These are phyloP conservation scores for Thielaviopsis cerberus DNA, from an alignment of 2,329 filamentous ascomycete genomes.

Conservation along the genomic window DNA sequence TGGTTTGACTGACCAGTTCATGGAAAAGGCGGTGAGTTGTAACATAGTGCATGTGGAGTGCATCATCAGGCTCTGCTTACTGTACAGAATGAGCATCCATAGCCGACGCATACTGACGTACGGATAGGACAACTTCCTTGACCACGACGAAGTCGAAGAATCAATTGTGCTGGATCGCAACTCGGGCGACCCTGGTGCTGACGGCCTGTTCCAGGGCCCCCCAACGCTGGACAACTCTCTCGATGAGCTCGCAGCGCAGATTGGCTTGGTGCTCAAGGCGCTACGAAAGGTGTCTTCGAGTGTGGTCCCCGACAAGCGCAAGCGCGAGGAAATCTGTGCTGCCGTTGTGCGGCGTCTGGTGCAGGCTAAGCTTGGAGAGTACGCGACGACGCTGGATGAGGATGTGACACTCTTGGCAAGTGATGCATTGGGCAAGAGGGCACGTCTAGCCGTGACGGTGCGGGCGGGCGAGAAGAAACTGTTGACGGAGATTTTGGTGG, in stretches of 20 bases:
- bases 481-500: conserved; percentile 32
- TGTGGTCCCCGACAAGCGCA: conserved; percentile 29
- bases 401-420: conserved; percentile 22
- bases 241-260: conserved; percentile 32
- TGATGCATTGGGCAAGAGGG: conserved; percentile 19
- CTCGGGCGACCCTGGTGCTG: conserved; percentile 30
- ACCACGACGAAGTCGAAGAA: conserved; percentile 54
- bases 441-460: conserved; percentile 45
- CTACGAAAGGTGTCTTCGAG: conserved; percentile 26
- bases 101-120: conserved; percentile 10
- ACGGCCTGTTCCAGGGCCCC: conserved; percentile 25
- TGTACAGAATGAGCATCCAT: neutral
- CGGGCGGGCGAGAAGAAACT: conserved; percentile 56
- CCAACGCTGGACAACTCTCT: conserved; percentile 26
- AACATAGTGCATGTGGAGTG: conserved; percentile 17
- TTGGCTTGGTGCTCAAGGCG: conserved; percentile 31
- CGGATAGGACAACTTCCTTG: conserved; percentile 25
- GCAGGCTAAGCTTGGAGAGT: conserved; percentile 22
- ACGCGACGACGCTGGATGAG: conserved; percentile 24
- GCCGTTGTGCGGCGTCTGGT: conserved; percentile 23
- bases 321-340: conserved; percentile 28
- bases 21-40: conserved; percentile 26
- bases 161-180: conserved; percentile 49
- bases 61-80: neutral
- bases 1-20: conserved; percentile 20